Percentiles rank a stretch among this genome's conserved stretches.
Conservation (phyloP, 2,329 filamentous ascomycete species). For the Paracorniculantispora psalliotae region DNA sequence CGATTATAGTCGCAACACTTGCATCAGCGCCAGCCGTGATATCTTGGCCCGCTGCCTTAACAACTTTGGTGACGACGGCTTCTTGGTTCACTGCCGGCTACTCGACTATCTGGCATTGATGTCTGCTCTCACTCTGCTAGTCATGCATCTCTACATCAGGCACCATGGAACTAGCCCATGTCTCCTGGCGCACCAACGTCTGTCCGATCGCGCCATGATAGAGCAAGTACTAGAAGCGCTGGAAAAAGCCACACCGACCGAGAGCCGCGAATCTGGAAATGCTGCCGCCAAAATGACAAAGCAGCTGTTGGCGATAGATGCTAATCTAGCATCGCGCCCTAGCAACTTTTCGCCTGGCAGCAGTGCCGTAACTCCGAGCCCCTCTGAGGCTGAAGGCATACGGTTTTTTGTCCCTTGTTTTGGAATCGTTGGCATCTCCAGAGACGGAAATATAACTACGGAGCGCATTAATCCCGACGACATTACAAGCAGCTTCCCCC, state of each 20-base stretch:
- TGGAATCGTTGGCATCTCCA: neutral
- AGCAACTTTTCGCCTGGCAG: neutral
- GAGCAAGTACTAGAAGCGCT: constrained; percentile 9
- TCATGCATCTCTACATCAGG: constrained; percentile 31
- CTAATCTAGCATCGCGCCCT: neutral
- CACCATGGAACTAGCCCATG: neutral
- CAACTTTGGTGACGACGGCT: constrained; percentile 27
- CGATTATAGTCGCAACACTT: constrained; percentile 31
- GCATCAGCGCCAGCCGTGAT: constrained; percentile 34
- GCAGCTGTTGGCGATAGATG: neutral
- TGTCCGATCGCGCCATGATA: constrained; percentile 14
- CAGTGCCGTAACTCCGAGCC: neutral
- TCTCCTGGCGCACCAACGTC: constrained; percentile 13
- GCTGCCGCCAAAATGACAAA: neutral
- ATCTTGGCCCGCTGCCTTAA: constrained; percentile 31
- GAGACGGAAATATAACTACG: neutral
- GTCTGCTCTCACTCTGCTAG: constrained; percentile 31
- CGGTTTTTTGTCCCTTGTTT: constrained; percentile 2
- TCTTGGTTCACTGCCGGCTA: constrained; percentile 28
- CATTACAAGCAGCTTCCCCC: neutral
- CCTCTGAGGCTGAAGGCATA: neutral
- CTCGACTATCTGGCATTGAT: constrained; percentile 35
- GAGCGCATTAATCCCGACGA: neutral
- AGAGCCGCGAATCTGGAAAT: neutral
- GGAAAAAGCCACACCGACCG: neutral